phyloP scores from a whole-genome alignment of 2,329 filamentous ascomycete genomes.

The Colletotrichum caudatum region DNA sequence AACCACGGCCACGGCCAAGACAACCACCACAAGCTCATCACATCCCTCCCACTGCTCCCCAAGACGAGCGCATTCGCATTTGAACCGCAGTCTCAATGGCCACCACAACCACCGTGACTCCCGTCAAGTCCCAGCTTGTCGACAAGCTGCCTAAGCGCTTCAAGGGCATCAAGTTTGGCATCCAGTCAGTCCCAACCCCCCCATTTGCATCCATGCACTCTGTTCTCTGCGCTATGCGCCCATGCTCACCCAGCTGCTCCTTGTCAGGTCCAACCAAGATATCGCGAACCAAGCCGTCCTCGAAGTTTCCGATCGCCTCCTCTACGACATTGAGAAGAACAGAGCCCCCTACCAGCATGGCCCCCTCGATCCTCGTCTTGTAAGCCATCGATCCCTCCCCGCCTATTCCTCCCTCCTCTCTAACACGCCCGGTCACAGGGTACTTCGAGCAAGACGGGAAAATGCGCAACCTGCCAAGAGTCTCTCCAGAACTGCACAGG shows the following conservation, averaged over 20 bases:
- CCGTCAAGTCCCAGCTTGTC: conserved; percentile 86
- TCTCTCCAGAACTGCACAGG: conserved; percentile 88
- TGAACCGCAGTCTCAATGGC: conserved; percentile 39
- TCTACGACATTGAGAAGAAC: conserved; percentile 89
- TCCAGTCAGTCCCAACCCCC: conserved; percentile 69
- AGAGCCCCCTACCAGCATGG: conserved; percentile 84
- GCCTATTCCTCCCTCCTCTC: no score
- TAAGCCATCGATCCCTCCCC: conserved; percentile 49
- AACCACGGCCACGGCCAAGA: neutral
- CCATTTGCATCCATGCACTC: neutral
- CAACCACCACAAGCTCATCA: neutral
- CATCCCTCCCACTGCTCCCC: neutral
- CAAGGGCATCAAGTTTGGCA: conserved; percentile 92
- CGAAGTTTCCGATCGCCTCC: conserved; percentile 91
- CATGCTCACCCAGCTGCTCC: neutral
- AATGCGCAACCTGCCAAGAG: conserved; percentile 86
- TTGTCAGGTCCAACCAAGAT: conserved; percentile 83
- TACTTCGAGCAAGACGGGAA: conserved; percentile 84
- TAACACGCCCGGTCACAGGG: conserved; percentile 61
- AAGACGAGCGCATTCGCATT: neutral
- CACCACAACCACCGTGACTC: conserved; percentile 47
- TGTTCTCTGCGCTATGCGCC: neutral
- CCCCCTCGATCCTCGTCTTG: conserved; percentile 86
- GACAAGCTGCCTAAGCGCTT: conserved; percentile 92
- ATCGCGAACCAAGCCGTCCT: conserved; percentile 96